These are phyloP conservation scores for Lasiosphaeriaceae sp. DNA, from an alignment of 495 filamentous ascomycete genomes.

Conservation along the genomic window DNA sequence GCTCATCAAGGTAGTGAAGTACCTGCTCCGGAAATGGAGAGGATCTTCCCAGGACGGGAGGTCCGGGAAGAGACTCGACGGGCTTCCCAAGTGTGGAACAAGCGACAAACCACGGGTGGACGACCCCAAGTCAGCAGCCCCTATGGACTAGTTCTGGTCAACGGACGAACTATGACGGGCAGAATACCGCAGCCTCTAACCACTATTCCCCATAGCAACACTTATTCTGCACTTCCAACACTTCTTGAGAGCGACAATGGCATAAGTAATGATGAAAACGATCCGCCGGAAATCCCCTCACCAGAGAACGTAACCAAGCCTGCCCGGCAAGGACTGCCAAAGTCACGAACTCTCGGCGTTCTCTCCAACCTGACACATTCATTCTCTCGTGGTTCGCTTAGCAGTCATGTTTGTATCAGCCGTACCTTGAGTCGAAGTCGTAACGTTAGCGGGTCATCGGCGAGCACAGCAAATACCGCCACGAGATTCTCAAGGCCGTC, in stretches of 20 bases:
- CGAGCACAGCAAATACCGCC: neutral
- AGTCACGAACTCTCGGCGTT: slow-evolving; percentile 36
- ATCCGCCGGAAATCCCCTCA: neutral
- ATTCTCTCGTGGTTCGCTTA: slow-evolving; percentile 31
- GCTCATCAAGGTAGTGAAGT: neutral
- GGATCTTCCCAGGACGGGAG: neutral
- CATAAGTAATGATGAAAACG: neutral
- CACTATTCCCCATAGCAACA: neutral
- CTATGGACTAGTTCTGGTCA: neutral
- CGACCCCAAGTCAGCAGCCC: neutral
- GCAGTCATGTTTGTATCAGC: neutral
- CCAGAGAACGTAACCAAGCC: slow-evolving; percentile 14
- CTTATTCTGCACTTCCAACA: neutral
- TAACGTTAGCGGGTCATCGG: slow-evolving; percentile 15
- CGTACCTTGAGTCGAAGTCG: slow-evolving; percentile 15
- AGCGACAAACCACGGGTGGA: neutral
- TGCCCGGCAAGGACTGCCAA: slow-evolving; percentile 19
- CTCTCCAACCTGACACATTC: slow-evolving; percentile 37
- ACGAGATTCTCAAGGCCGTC: neutral
- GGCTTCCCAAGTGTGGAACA: neutral
- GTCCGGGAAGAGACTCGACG: neutral
- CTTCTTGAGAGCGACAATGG: neutral
- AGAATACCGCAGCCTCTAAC: neutral
- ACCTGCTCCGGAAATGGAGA: neutral
- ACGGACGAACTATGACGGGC: neutral